Evolutionary conservation across 2,329 filamentous ascomycete species (phyloP).

Genomic region (Rutstroemia sp.): DNA sequence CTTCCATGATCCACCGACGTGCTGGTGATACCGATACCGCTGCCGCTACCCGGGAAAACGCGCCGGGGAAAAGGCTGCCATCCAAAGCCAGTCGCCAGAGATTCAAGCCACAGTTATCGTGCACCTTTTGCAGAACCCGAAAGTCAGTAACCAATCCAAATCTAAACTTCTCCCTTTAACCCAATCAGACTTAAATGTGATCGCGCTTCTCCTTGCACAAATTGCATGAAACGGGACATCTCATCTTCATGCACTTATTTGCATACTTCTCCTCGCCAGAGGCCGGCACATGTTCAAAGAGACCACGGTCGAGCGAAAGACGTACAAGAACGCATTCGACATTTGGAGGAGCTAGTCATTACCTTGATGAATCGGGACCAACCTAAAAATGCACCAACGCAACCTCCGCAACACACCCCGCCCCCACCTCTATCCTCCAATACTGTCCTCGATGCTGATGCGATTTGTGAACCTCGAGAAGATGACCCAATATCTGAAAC

Average conservation of each 20-base stretch:
- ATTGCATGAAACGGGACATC: conserved; percentile 44
- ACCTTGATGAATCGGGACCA: conserved; percentile 37
- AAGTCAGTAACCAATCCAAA: conserved; percentile 15
- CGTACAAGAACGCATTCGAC: conserved; percentile 45
- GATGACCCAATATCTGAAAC: conserved; percentile 9
- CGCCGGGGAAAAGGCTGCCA: neutral
- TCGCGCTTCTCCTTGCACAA: conserved; percentile 42
- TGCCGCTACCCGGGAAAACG: too few species aligned
- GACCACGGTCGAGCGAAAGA: conserved; percentile 30
- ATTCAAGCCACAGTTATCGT: conserved; percentile 25
- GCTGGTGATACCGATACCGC: too few species aligned
- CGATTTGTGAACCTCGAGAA: neutral
- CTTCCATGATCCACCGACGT: too few species aligned
- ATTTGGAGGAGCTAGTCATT: conserved; percentile 49
- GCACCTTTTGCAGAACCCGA: conserved; percentile 22
- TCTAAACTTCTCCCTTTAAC: neutral
- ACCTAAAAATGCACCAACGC: neutral
- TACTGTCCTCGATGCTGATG: neutral
- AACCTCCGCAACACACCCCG: neutral
- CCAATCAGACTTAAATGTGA: conserved; percentile 40
- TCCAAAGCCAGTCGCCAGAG: conserved; percentile 14
- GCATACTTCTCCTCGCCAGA: conserved; percentile 34
- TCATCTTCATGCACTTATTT: conserved; percentile 42
- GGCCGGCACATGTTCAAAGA: conserved; percentile 12
- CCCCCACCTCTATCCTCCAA: neutral